These are phyloP conservation scores for Venturia pyrina DNA, from an alignment of 2,329 filamentous ascomycete species.

Conservation along the genomic window DNA sequence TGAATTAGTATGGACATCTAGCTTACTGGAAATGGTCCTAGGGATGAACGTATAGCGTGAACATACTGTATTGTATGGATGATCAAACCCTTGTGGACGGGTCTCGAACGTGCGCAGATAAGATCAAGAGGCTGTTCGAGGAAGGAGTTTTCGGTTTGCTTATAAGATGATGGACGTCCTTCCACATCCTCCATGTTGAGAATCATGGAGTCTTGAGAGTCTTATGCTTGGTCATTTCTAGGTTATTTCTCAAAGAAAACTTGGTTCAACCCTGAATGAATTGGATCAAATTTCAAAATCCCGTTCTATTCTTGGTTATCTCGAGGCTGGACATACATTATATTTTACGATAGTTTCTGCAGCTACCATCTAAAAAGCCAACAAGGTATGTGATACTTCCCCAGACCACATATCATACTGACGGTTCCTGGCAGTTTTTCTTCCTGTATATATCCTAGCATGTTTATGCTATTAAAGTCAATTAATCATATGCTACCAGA, in stretches of 20 bases:
- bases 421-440: neutral
- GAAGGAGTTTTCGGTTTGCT: neutral
- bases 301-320: neutral
- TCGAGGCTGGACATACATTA: too few species aligned
- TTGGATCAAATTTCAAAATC: neutral
- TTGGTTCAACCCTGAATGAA: neutral
- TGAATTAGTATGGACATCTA: neutral
- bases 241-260: neutral
- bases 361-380: too few species aligned
- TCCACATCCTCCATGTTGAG: too few species aligned
- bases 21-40: neutral
- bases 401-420: neutral
- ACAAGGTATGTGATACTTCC: neutral
- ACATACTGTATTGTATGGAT: neutral
- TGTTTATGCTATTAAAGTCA: neutral
- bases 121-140: neutral
- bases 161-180: neutral
- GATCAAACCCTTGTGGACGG: neutral
- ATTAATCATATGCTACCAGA: neutral
- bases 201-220: neutral
- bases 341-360: too few species aligned
- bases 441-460: neutral
- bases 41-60: neutral
- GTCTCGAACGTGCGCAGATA: neutral
- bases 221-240: neutral